These are phyloP conservation scores for Sugiyamaella neomexicana DNA, from an alignment of 1,139 yeast genomes.

Conservation along the genomic window DNA sequence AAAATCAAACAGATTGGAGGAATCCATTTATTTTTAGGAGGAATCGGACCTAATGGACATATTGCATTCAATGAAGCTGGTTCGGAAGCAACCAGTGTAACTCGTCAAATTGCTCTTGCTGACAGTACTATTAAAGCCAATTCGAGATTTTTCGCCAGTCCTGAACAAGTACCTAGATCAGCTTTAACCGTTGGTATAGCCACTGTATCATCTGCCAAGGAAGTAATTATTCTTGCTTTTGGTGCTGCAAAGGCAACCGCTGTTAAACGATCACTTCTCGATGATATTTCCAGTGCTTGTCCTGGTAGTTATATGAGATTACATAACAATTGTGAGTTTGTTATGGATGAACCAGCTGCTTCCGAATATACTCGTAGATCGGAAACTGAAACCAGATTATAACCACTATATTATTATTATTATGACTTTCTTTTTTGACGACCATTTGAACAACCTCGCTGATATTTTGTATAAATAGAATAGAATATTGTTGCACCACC, in stretches of 20 bases:
- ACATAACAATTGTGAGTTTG: conserved; percentile 30
- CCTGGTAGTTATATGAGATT: conserved; percentile 35
- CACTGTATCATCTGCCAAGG: conserved; percentile 60
- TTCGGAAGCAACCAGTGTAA: conserved; percentile 48
- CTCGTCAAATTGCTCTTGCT: conserved; percentile 54
- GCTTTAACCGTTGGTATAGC: conserved; percentile 64
- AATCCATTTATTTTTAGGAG: conserved; percentile 60
- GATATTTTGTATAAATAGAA: neutral
- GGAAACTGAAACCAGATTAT: conserved; percentile 24
- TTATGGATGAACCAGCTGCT: conserved; percentile 32
- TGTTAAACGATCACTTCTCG: conserved; percentile 31
- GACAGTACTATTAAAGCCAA: conserved; percentile 58
- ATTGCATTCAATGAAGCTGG: conserved; percentile 66
- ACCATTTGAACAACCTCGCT: neutral
- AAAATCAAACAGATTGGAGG: conserved; percentile 53
- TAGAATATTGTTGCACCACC: too few species aligned
- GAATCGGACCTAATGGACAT: conserved; percentile 66
- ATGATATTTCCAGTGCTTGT: conserved; percentile 31
- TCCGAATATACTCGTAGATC: conserved; percentile 21
- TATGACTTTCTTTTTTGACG: neutral
- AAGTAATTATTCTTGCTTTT: conserved; percentile 44
- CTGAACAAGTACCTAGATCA: conserved; percentile 51
- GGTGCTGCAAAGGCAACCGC: conserved; percentile 36
- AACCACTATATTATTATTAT: neutral
- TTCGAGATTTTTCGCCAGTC: conserved; percentile 53